Percentiles rank a stretch among this genome's conserved stretches.
These are phyloP conservation scores for Fraxinus cuspidata DNA, from an alignment of 257 asterid genomes.

Conservation along the genomic window DNA sequence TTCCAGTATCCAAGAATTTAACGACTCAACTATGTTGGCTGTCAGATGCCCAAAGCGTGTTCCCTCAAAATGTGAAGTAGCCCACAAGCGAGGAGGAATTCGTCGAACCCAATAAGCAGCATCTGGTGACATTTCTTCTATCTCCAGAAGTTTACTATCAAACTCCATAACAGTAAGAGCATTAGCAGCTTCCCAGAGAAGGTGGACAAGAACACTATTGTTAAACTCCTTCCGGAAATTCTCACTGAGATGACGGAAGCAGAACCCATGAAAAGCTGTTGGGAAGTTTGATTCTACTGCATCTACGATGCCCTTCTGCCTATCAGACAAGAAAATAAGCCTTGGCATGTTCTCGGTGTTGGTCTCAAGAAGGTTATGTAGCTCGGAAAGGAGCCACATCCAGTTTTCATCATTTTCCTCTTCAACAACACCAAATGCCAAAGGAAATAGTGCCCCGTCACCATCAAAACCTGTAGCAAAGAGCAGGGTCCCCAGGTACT, in stretches of 20 bases:
- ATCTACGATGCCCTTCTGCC: constrained; percentile 55
- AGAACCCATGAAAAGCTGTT: constrained; percentile 72
- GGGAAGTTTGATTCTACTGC: constrained; percentile 72
- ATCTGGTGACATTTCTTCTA: constrained; percentile 55
- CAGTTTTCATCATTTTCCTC: constrained; percentile 47
- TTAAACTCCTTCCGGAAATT: constrained; percentile 64
- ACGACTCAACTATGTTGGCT: constrained; percentile 45
- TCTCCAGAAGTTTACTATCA: constrained; percentile 47
- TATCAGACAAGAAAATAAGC: constrained; percentile 63
- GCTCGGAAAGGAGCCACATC: constrained; percentile 74
- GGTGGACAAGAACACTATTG: constrained; percentile 49
- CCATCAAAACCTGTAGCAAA: constrained; percentile 75
- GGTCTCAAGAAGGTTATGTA: constrained; percentile 57
- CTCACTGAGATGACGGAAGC: constrained; percentile 65
- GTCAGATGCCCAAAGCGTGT: constrained; percentile 56
- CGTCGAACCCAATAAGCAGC: constrained; percentile 57
- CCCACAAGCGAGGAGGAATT: constrained; percentile 63
- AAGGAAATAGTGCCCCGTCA: constrained; percentile 60
- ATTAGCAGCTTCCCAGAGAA: constrained; percentile 68
- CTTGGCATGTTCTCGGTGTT: constrained; percentile 76
- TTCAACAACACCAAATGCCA: constrained; percentile 55
- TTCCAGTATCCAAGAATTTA: constrained; percentile 58
- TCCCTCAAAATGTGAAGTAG: constrained; percentile 62
- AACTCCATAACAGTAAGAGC: constrained; percentile 48
- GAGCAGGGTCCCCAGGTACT: constrained; percentile 63